These are phyloP conservation scores for Monosporascus sp. DNA, from an alignment of 2,329 filamentous ascomycete genomes.

Conservation along the genomic window DNA sequence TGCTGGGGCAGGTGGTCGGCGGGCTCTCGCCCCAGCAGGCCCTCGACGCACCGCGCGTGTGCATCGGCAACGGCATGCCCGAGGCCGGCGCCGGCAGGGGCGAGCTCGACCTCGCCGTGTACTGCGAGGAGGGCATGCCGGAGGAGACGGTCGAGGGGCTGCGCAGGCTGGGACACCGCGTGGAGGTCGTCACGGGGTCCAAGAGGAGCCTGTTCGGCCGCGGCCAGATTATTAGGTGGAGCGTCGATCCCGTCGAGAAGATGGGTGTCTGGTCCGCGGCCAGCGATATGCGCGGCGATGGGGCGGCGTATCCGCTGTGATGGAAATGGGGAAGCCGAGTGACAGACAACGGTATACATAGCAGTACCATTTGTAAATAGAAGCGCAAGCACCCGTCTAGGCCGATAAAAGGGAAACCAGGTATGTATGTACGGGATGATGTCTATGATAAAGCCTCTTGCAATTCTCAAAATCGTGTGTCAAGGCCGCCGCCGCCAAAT, in stretches of 20 bases:
- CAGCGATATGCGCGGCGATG: conserved; percentile 84
- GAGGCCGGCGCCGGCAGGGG: conserved; percentile 36
- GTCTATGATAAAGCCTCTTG: no score
- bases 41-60: conserved; percentile 86
- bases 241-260: conserved; percentile 63
- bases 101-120: conserved; percentile 54
- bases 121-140: conserved; percentile 76
- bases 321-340: not conserved
- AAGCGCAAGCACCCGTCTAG: no score
- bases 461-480: no score
- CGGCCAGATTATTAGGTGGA: conserved; percentile 78
- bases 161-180: conserved; percentile 64
- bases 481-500: no score
- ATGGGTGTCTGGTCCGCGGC: conserved; percentile 77
- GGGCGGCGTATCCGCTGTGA: conserved; percentile 54
- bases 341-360: not conserved
- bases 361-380: no score
- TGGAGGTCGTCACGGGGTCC: conserved; percentile 62
- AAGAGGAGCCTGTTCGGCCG: conserved; percentile 70
- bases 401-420: no score
- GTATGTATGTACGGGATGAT: no score
- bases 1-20: conserved; percentile 84
- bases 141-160: conserved; percentile 63
- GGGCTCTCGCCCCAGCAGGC: conserved; percentile 79
- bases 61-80: conserved; percentile 70